Evolutionary conservation across 2,329 filamentous ascomycete genomes (phyloP).

Genomic region (Cladorrhinum sp.): DNA sequence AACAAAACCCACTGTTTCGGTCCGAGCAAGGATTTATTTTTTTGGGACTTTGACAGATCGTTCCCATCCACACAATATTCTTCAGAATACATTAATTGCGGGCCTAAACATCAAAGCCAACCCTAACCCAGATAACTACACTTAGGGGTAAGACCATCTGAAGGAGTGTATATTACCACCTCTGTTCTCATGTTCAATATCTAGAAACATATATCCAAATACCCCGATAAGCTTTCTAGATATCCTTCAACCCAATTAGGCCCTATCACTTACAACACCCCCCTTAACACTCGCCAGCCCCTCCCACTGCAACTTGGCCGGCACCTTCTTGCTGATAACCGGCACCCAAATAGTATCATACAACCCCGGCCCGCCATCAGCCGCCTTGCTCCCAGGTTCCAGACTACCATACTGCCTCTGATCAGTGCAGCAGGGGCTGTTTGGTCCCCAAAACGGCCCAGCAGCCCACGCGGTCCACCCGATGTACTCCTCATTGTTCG

Average conservation of each 20-base stretch:
- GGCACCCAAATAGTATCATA: conserved; percentile 46
- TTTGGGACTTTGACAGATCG: no score
- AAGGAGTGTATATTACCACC: no score
- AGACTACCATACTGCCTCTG: conserved; percentile 41
- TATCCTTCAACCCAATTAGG: not conserved
- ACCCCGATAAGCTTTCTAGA: no score
- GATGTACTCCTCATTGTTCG: conserved; percentile 45
- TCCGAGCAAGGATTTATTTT: no score
- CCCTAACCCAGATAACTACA: no score
- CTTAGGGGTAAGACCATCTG: no score
- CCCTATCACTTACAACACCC: conserved; percentile 15
- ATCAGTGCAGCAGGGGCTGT: conserved; percentile 40
- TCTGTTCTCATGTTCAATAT: no score
- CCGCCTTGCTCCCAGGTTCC: conserved; percentile 45
- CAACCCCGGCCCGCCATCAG: conserved; percentile 41
- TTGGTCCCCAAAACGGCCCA: conserved; percentile 46
- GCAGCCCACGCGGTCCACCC: conserved; percentile 52
- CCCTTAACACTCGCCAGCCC: conserved; percentile 33
- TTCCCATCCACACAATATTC: no score
- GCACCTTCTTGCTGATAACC: conserved; percentile 44
- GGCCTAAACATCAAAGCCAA: no score
- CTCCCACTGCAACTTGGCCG: conserved; percentile 39
- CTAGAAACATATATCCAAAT: no score
- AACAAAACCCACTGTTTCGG: not conserved
- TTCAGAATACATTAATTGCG: no score